Evolutionary conservation across 495 filamentous ascomycete genomes (phyloP), one percentile per base, ranked within the genome.

Genomic region (Chlorociboria aeruginascens): DNA sequence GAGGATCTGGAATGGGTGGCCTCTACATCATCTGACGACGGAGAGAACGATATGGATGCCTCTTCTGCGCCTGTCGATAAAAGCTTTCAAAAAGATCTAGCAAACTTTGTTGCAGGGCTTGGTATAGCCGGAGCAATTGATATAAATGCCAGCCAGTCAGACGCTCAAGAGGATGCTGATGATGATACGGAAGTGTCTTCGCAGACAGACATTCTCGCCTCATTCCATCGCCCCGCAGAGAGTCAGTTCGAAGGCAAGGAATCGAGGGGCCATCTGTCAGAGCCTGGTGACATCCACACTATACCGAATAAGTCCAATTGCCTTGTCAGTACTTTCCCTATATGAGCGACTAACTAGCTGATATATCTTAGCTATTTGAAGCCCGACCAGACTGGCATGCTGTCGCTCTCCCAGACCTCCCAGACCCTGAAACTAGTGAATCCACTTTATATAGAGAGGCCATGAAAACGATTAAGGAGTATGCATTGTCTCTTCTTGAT

Each of bases 331-430:
- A 43, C 39, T 45, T 16, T 34, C 13, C 11, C 30, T 1, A 3
- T 3, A 11, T 20, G 32, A 44, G 33, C n/a, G n/a, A 47, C 31
- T 49, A 37, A 38, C 32, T 51, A 33, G 51, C 61, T 69, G 49
- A 68, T 31, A 39, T 32, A n/a, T 11, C 43, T 33, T 55, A 90
- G 86, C 67, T 79, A 10, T 81, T 94, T 54, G 68, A 77, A 49
- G 84, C 87, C 32, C 74, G 83, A 48, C 78, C 87, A 40, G 89
- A 95, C 58, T 97, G 90, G 90, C 83, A 95, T 62, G 73, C 76
- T 39, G 69, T 73, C 33, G 61, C 70, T 47, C 72, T 89, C 32
- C 80, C 82, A 36, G 55, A 65, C 7, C 64, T 90, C 7, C 64
- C 72, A 8, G 49, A 58, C 6, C 53, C 60, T 28, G 55, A 67